Base-by-base conservation (phyloP, 352 stramenopile species). In the Pythium oligandrum region DNA sequence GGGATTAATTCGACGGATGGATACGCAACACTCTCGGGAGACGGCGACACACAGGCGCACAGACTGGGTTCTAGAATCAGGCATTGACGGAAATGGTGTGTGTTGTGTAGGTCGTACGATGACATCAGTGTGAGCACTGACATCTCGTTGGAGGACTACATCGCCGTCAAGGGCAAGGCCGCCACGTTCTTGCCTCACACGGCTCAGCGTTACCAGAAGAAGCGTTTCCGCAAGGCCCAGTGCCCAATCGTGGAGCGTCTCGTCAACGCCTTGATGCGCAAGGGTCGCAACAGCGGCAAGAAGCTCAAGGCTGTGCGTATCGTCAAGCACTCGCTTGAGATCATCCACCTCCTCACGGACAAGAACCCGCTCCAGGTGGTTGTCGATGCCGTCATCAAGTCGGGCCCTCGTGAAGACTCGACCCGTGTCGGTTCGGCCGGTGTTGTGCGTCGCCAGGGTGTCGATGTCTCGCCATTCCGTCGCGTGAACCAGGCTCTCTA, bases 381-480 rank as follows among this genome's bases (percentile, higher is more conserved):
- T 7, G 83, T 96, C 45, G 83, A 93, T 57, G 88, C 88, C 62
- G 83, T 96, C 51, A 92, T 92, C 71, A 96, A 96, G 83, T 92
- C 93, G 56, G 97, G 97, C 71, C 97, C 97, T 42, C 96, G 97
- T 66, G 97, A 99, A 81, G 97, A 99, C 90, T 99, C 96, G 56
- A 99, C 97, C 55, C 96, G 97, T 77, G 96, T 99, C 55, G 97
- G 97, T 69, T 98, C 96, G 68, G 97, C 96, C 51, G 97, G 97
- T 95, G 97, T 99, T 35, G 97, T 99, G 51, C 90, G 97, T 87
- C 94, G 97, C 79, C 97, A 99, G 86, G 97, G 97, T 53, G 97
- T 99, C 52, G 97, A 99, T 87, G 97, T 99, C 66, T 98, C 95
- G 57, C 97, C 97, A 38, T 99, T 99, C 90, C 95, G 97, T 72